phyloP scores from a whole-genome alignment of 1,284 basidiomycete species.

The Calocybe gambosa region DNA sequence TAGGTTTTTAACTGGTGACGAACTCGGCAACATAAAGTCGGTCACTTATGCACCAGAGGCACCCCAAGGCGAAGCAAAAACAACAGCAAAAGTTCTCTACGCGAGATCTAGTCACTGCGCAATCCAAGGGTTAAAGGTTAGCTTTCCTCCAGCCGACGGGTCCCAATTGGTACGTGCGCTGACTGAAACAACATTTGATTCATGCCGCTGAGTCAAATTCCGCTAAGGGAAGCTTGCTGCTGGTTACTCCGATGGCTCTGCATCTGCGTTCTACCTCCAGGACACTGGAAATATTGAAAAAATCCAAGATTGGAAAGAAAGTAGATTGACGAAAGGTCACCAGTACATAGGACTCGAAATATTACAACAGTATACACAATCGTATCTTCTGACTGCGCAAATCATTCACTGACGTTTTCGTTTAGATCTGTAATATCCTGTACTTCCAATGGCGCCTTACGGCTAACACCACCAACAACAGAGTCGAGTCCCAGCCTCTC shows the following conservation, averaged over 20 bases:
- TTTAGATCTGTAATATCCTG: conserved; percentile 56
- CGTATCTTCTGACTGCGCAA: conserved; percentile 12
- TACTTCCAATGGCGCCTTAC: conserved; percentile 66
- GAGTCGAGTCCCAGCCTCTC: conserved; percentile 25
- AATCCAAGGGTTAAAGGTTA: conserved; percentile 35
- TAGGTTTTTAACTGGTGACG: conserved; percentile 65
- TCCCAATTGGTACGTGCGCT: conserved; percentile 32
- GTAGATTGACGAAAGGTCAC: conserved; percentile 44
- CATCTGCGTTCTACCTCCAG: conserved; percentile 35
- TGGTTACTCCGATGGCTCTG: conserved; percentile 53
- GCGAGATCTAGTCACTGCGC: conserved; percentile 28
- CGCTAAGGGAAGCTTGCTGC: conserved; percentile 53
- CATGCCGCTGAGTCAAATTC: conserved; percentile 13
- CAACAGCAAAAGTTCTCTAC: conserved; percentile 26
- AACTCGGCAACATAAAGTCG: conserved; percentile 65
- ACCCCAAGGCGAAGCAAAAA: conserved; percentile 15
- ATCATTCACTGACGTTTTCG: background rate
- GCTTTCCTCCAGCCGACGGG: conserved; percentile 17
- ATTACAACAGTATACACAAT: conserved; percentile 28
- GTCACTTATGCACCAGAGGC: conserved; percentile 34
- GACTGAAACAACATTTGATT: background rate
- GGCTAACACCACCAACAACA: conserved; percentile 34
- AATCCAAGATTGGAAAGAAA: conserved; percentile 55
- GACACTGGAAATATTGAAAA: conserved; percentile 34
- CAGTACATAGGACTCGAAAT: conserved; percentile 56